Conservation (phyloP, 371 early-diverging fungal species). For the Mucor lusitanicus region DNA sequence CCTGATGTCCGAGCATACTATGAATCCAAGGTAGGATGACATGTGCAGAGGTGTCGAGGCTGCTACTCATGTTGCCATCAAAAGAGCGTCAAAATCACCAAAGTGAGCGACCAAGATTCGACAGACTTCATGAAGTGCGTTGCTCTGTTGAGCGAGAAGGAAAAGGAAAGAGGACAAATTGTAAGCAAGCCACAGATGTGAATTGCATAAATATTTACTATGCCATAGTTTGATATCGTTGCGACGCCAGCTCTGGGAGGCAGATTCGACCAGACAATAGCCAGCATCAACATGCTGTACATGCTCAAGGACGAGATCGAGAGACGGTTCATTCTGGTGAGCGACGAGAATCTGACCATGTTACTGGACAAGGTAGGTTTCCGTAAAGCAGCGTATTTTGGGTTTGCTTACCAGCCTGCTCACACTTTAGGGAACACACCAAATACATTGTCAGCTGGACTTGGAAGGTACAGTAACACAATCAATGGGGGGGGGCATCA, state of each 20-base stretch:
- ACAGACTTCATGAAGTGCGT: constrained; percentile 92
- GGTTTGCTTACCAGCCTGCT: background rate
- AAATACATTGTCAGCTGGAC: constrained; percentile 59
- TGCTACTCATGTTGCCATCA: background rate
- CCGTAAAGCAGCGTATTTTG: too few species aligned
- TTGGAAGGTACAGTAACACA: constrained; percentile 60
- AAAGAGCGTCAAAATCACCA: constrained; percentile 54
- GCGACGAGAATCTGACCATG: constrained; percentile 74
- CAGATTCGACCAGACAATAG: constrained; percentile 89
- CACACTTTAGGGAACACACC: constrained; percentile 60
- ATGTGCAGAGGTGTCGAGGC: background rate
- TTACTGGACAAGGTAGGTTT: constrained; percentile 64
- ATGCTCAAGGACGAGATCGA: constrained; percentile 48
- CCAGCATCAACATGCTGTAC: constrained; percentile 71
- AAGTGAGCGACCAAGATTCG: constrained; percentile 62
- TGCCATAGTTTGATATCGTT: constrained; percentile 59
- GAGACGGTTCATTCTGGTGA: constrained; percentile 63
- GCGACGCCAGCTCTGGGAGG: constrained; percentile 86
- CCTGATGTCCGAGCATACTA: constrained; percentile 71
- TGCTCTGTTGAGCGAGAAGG: constrained; percentile 33
- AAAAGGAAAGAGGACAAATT: constrained; percentile 12
- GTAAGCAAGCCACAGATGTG: background rate
- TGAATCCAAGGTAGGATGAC: constrained; percentile 32
- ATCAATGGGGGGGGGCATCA: background rate
- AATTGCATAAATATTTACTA: background rate